A percentile compares a stretch with the other conserved stretches of the same genome.
Conservation (phyloP, 2,329 filamentous ascomycete genomes). For the Colletotrichum cereale region DNA sequence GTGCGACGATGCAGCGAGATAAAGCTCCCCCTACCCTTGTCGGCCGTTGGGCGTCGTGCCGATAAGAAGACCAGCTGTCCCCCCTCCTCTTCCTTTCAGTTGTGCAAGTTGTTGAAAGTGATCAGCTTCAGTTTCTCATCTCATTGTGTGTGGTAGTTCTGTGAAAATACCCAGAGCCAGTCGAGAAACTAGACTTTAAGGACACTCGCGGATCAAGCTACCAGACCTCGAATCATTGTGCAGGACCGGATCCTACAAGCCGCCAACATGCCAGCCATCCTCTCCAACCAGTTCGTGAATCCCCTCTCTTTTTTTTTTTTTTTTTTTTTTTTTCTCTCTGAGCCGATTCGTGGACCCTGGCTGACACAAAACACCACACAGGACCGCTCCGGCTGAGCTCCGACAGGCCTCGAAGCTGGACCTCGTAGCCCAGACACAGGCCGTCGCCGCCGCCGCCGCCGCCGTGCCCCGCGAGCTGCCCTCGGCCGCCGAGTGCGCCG, state of each 20-base stretch:
- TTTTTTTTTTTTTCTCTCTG: background rate
- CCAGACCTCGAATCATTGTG: background rate
- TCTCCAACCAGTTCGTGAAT: constrained; percentile 21
- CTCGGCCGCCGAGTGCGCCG: constrained; percentile 56
- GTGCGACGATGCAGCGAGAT: constrained; percentile 27
- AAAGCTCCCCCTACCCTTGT: constrained; percentile 19
- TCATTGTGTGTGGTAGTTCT: background rate
- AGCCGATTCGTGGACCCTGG: background rate
- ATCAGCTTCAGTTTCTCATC: background rate
- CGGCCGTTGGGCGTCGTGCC: background rate
- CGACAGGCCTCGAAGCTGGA: constrained; percentile 10
- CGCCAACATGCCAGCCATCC: constrained; percentile 30
- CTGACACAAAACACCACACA: background rate
- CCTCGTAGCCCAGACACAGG: background rate
- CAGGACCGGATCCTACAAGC: constrained; percentile 5
- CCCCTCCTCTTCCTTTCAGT: background rate
- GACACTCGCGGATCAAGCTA: background rate
- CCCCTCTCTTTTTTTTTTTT: background rate
- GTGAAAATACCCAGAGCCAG: background rate
- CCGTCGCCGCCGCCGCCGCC: background rate
- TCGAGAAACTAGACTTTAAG: background rate
- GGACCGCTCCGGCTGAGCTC: constrained; percentile 11
- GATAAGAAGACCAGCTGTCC: constrained; percentile 26
- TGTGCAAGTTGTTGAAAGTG: background rate
- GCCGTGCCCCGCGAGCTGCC: constrained; percentile 38